Conservation (phyloP, 768 basidiomycete species). For the Phlebiopsis gigantea region DNA sequence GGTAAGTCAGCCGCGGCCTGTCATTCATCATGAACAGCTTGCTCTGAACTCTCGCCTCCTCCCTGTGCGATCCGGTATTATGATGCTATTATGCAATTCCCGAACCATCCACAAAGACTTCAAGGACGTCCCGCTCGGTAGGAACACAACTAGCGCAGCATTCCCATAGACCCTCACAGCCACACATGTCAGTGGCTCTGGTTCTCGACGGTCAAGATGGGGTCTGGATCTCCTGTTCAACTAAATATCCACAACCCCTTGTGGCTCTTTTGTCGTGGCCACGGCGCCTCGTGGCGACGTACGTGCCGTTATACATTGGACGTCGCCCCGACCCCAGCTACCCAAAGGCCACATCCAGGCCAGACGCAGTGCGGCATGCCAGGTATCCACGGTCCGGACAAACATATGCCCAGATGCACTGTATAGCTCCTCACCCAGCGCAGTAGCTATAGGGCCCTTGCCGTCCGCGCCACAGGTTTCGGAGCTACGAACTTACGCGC, state of each 20-base stretch:
- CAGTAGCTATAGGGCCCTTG: background rate
- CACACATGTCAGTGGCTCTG: background rate
- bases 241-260: background rate
- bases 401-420: background rate
- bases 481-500: too few relatives aligned
- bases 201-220: background rate
- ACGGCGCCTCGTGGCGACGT: background rate
- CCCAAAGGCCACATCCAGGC: too few relatives aligned
- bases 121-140: background rate
- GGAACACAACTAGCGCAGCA: background rate
- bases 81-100: background rate
- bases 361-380: background rate
- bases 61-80: background rate
- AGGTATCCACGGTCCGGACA: background rate
- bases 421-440: background rate
- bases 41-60: background rate
- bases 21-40: background rate
- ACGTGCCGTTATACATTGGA: background rate
- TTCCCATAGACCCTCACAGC: background rate
- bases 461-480: background rate
- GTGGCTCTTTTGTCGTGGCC: background rate
- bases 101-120: background rate
- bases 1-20: background rate
- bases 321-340: background rate
- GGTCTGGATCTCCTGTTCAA: background rate